Evolutionary conservation across 352 stramenopile species (phyloP), one percentile per base, ranked within the genome.

Genomic region (Phytopythium kandeliae): DNA sequence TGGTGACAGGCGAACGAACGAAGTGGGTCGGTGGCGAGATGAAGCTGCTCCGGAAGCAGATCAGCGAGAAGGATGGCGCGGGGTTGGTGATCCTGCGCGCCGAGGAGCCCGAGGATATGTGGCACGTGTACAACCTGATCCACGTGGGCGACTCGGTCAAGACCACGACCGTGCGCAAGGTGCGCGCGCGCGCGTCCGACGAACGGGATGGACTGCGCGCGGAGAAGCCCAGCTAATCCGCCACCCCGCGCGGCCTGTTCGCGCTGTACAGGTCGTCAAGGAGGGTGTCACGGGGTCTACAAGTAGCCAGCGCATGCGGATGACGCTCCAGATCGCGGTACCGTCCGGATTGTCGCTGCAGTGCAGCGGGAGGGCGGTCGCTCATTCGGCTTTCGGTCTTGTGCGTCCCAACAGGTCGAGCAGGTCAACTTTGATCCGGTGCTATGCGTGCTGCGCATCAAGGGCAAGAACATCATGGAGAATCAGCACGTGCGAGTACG

Each of bases 91-190:
- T 95, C 53, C 74, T 99, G 48, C 85, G 91, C 37, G 93, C 96
- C 9, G 93, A 98, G 66, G 96, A 98, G 55, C 73, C 90, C 5
- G 96, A 99, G 69, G 97, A 99, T 69, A 96, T 99, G 74, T 99
- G 96, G 96, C 96, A 99, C 61, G 81, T 97, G 28, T 99, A 98
- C 83, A 99, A 99, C 68, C 76, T 99, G 35, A 96, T 99, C 36
- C 82, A 96, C 61, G 80, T 86, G 41, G 73, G 76, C 16, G 96
- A 99, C 67, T 86, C 82, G 40, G 89, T 99, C 36, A 93, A 96
- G 55, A 98, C 93, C 46, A 98, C 91, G 46, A 99, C 97, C 1
- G 87, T 99, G 48, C 90, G 97, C 38, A 99, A 99, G 78, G 96
- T 98, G 24, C 37, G 43, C 24, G 19, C 34, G 13, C 11, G 31